phyloP scores from a whole-genome alignment of 2,329 filamentous ascomycete species.

The Passalora sequoiae region DNA sequence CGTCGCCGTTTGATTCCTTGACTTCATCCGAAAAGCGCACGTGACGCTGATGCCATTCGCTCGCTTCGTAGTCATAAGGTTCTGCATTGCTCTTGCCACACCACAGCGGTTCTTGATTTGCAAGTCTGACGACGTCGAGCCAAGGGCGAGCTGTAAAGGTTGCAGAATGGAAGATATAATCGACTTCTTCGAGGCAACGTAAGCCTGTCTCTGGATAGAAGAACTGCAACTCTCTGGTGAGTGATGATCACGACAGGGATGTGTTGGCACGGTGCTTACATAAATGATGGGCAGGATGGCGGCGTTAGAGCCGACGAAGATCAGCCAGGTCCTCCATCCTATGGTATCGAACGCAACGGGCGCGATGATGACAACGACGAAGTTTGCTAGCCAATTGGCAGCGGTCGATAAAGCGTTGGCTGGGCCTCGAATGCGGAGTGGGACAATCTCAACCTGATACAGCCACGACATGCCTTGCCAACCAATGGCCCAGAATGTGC shows the following conservation, averaged over 20 bases:
- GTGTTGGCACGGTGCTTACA: constrained; percentile 35
- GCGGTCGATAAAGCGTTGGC: constrained; percentile 61
- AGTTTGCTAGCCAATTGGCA: constrained; percentile 58
- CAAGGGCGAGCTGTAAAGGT: constrained; percentile 43
- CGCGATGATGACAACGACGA: constrained; percentile 58
- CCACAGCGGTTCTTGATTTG: constrained; percentile 42
- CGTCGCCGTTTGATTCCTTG: constrained; percentile 25
- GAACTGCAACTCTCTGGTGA: constrained; percentile 52
- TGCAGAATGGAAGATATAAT: constrained; percentile 56
- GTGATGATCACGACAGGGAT: constrained; percentile 16
- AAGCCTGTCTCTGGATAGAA: constrained; percentile 58
- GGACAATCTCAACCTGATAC: constrained; percentile 58
- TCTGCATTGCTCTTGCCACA: constrained; percentile 38
- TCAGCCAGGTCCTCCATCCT: constrained; percentile 58
- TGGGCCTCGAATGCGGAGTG: constrained; percentile 55
- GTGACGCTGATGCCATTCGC: constrained; percentile 34
- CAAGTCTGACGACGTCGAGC: constrained; percentile 48
- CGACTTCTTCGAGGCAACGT: constrained; percentile 59
- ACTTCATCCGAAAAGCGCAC: constrained; percentile 27
- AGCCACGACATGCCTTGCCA: constrained; percentile 61
- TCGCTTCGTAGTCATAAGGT: constrained; percentile 18
- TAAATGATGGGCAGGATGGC: constrained; percentile 41
- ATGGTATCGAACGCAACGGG: constrained; percentile 56
- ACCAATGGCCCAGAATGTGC: constrained; percentile 54
- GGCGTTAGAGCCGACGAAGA: constrained; percentile 69